Evolutionary conservation across 202 grass and related monocot genomes (phyloP).

Genomic region (Cymbopogon flexuosus): DNA sequence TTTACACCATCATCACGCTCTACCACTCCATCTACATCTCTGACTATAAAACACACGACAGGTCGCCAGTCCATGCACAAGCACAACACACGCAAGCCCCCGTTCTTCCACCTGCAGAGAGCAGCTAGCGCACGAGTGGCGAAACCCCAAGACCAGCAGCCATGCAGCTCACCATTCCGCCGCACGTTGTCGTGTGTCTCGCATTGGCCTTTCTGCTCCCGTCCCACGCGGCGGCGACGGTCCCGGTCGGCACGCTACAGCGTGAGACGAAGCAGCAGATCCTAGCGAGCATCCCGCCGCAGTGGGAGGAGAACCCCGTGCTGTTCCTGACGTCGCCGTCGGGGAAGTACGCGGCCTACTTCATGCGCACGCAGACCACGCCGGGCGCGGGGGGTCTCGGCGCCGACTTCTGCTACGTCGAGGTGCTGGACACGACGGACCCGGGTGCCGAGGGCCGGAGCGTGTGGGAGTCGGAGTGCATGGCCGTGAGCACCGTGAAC

Average conservation of each 20-base stretch:
- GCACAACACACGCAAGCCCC: background rate
- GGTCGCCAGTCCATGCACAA: constrained; percentile 30
- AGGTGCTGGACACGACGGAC: constrained; percentile 46
- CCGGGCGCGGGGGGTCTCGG: constrained; percentile 67
- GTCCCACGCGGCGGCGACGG: constrained; percentile 1
- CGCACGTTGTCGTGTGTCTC: constrained; percentile 6
- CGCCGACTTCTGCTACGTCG: constrained; percentile 87
- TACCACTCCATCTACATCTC: constrained; percentile 35
- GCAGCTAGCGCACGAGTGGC: background rate
- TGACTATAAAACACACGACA: constrained; percentile 23
- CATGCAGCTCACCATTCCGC: constrained; percentile 31
- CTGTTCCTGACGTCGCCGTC: constrained; percentile 70
- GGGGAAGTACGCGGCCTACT: constrained; percentile 62
- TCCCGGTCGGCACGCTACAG: constrained; percentile 44
- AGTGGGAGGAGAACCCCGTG: constrained; percentile 43
- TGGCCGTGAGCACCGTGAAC: constrained; percentile 65
- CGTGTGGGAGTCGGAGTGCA: constrained; percentile 95
- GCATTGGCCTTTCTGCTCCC: constrained; percentile 30
- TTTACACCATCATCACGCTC: constrained; percentile 27
- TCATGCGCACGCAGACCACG: constrained; percentile 51
- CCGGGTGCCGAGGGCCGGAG: constrained; percentile 36
- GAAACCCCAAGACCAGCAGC: background rate
- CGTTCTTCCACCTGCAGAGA: background rate
- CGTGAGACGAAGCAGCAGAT: constrained; percentile 82
- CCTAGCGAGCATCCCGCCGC: constrained; percentile 66